Conservation (phyloP, 306 rosid genomes). For the Quercus suber region DNA sequence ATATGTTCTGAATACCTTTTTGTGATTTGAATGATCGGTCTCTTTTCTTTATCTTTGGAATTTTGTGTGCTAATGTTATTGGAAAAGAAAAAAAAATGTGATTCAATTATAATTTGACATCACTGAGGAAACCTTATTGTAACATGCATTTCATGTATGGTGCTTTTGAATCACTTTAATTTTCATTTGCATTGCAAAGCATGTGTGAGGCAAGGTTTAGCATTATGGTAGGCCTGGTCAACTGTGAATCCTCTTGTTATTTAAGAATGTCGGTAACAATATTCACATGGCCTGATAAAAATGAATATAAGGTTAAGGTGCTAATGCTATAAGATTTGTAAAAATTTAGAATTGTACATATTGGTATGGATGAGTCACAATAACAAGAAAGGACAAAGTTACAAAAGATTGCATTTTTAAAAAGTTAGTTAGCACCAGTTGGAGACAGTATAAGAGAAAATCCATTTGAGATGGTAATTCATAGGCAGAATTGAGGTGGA, state of each 20-base stretch:
- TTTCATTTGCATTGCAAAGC: neutral
- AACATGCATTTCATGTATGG: neutral
- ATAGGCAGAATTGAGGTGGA: neutral
- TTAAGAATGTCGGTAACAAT: neutral
- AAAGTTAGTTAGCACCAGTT: neutral
- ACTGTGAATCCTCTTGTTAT: neutral
- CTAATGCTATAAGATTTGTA: neutral
- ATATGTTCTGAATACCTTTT: neutral
- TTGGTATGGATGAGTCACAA: neutral
- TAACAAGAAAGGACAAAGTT: neutral
- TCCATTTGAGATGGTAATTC: neutral
- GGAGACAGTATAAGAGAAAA: neutral
- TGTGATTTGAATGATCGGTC: neutral
- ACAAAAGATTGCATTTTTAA: neutral
- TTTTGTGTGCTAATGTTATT: neutral
- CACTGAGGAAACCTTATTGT: neutral
- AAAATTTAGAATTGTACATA: neutral
- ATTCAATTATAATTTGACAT: neutral
- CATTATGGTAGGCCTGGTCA: constrained; percentile 11
- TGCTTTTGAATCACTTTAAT: neutral
- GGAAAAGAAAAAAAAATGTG: neutral
- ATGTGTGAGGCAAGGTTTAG: neutral
- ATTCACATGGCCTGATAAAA: neutral
- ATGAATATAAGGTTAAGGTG: neutral
- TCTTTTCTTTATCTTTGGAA: neutral